Evolutionary conservation across 2,329 filamentous ascomycete species (phyloP).

Genomic region (Elsinoe necatrix): DNA sequence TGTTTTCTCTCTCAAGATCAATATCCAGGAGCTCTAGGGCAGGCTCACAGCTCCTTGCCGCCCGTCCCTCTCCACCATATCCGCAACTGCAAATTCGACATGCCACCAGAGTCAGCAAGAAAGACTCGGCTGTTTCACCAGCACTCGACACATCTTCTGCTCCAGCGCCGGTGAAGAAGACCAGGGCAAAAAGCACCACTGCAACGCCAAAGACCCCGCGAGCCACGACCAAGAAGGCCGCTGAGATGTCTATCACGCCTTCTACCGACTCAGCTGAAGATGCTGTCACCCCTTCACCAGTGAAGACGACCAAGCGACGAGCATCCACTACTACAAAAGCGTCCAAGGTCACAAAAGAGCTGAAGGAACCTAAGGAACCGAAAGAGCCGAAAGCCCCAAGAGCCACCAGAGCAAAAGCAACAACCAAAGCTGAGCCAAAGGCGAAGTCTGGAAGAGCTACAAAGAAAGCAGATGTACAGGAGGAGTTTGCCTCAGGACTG

Average conservation of each 20-base stretch:
- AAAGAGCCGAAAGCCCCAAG: not conserved
- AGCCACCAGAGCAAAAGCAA: conserved; percentile 8
- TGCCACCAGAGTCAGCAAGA: conserved; percentile 4
- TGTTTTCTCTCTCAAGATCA: not conserved
- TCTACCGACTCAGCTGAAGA: not conserved
- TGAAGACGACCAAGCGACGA: conserved; percentile 1
- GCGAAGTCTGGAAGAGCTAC: not conserved
- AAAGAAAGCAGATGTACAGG: not conserved
- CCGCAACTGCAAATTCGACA: not conserved
- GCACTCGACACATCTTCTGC: not conserved
- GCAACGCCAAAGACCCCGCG: not conserved
- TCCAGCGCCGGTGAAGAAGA: conserved; percentile 6
- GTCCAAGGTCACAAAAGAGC: not conserved
- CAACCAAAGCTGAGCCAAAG: not conserved
- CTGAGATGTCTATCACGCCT: not conserved
- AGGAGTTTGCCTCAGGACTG: not conserved
- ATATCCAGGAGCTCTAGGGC: conserved; percentile 4
- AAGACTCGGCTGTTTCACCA: not conserved
- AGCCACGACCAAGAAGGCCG: conserved; percentile 1
- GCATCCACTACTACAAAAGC: conserved; percentile 11
- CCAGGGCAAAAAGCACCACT: conserved; percentile 11
- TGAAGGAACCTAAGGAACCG: not conserved
- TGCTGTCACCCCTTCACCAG: not conserved
- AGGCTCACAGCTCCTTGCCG: not conserved
- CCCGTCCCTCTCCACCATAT: not conserved